Base-by-base conservation (phyloP, 2,329 filamentous ascomycete genomes). In the Cadophora malorum region DNA sequence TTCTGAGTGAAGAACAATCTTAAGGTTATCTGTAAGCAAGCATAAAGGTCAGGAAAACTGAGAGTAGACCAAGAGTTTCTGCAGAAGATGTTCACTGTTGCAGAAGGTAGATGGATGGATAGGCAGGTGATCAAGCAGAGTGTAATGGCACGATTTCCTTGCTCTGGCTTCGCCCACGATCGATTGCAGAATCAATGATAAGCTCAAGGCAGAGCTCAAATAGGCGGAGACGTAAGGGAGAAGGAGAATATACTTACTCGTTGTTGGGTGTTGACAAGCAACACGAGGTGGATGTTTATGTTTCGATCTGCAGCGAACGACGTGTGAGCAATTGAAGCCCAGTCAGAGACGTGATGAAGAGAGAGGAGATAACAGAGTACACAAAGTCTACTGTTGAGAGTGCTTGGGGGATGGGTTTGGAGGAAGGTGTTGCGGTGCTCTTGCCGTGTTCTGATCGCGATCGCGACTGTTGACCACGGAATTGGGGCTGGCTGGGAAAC, bases 1-100 rank as follows among this genome's bases (percentile, higher is more conserved):
- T 58, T 58, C 55, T 19, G 55, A 58, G 7, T 21, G 55, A 58
- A 58, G 55, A 58, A 25, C 55, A 21, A 31, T 38, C 55, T 58
- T 38, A 10, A 58, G 16, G 21, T 38, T 58, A 6, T 58, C 55
- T 58, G 55, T 9, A 14, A 38, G n/a, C 10, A 16, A 41, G 45
- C 14, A 23, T 31, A 1, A 23, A 58, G 19, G 4, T 58, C 31
- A 58, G 31, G 12, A 38, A 56, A 58, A 31, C 4, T 38, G 55
- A 41, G n/a, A 4, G 16, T n/a, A 41, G 55, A 38, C 5, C 6
- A 31, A 38, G 31, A 21, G 9, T 7, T 0, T 8, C n/a, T 56
- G 53, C 21, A 4, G 53, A n/a, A 56, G 28, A 35, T 8, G 28
- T n/a, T 35, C 6, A 23, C 5, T 58, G 19, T 14, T 5, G 55